These are phyloP conservation scores for Tuber calosporum DNA, from an alignment of 495 filamentous ascomycete genomes.

Conservation along the genomic window DNA sequence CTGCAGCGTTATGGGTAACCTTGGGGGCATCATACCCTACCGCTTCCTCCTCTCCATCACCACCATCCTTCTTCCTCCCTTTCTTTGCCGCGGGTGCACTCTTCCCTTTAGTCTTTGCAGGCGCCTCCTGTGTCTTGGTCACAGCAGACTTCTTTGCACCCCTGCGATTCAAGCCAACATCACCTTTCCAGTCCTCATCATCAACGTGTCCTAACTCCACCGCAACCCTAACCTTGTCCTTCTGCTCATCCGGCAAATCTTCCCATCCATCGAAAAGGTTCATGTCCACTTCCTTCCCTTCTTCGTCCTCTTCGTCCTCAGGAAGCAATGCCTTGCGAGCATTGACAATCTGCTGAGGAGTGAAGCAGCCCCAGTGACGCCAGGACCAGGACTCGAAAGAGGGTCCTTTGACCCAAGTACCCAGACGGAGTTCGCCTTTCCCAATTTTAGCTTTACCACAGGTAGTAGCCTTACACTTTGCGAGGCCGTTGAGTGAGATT, in stretches of 20 bases:
- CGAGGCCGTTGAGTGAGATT: slow-evolving; percentile 18
- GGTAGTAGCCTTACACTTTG: slow-evolving; percentile 22
- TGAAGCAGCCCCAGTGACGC: slow-evolving; percentile 78
- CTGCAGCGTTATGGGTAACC: background rate
- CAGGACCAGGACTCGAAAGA: slow-evolving; percentile 54
- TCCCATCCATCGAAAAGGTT: slow-evolving; percentile 58
- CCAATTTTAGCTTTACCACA: slow-evolving; percentile 55
- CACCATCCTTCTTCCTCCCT: slow-evolving; percentile 11
- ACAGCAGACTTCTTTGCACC: slow-evolving; percentile 23
- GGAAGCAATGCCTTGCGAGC: slow-evolving; percentile 41
- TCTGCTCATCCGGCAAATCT: slow-evolving; percentile 51
- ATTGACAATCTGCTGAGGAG: slow-evolving; percentile 54
- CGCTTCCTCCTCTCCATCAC: slow-evolving; percentile 16
- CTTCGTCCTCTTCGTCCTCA: slow-evolving; percentile 41
- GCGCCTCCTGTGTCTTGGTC: too few relatives aligned
- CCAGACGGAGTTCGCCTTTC: slow-evolving; percentile 68
- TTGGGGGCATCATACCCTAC: slow-evolving; percentile 8
- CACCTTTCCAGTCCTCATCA: slow-evolving; percentile 64
- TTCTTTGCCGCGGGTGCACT: slow-evolving; percentile 10
- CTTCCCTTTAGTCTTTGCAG: background rate
- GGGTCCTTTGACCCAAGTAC: slow-evolving; percentile 55
- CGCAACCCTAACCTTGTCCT: slow-evolving; percentile 56
- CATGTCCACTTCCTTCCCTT: slow-evolving; percentile 40
- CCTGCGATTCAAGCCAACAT: slow-evolving; percentile 11
- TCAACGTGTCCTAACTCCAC: slow-evolving; percentile 62